Conservation (phyloP, 2,329 filamentous ascomycete genomes). For the Penicillium sp. region DNA sequence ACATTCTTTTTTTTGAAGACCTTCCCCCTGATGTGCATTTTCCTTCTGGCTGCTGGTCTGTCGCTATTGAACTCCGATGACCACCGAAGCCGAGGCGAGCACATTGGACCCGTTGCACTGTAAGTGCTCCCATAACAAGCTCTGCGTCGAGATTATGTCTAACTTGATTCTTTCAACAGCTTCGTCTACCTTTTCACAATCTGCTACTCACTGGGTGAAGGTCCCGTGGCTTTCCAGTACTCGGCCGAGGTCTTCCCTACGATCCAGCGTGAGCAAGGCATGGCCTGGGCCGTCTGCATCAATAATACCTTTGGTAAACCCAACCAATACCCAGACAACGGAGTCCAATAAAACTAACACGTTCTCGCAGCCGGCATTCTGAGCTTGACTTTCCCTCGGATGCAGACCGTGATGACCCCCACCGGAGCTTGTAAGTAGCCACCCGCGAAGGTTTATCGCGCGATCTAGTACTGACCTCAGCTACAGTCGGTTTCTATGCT, state of each 20-base stretch:
- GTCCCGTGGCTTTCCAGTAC: slow-evolving; percentile 53
- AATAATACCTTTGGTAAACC: slow-evolving; percentile 30
- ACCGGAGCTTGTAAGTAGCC: slow-evolving; percentile 56
- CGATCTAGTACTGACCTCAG: slow-evolving; percentile 26
- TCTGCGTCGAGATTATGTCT: background rate
- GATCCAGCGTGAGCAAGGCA: slow-evolving; percentile 50
- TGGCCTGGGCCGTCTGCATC: slow-evolving; percentile 33
- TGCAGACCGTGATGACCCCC: slow-evolving; percentile 49
- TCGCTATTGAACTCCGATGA: slow-evolving; percentile 50
- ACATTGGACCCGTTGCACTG: slow-evolving; percentile 28
- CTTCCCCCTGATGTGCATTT: slow-evolving; percentile 67
- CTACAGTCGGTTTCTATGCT: slow-evolving; percentile 42
- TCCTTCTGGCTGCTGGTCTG: slow-evolving; percentile 61
- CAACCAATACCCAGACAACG: slow-evolving; percentile 18
- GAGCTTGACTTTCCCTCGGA: slow-evolving; percentile 50
- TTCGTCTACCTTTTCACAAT: slow-evolving; percentile 67
- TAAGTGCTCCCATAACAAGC: slow-evolving; percentile 1
- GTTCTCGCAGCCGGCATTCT: slow-evolving; percentile 49
- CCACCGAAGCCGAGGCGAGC: slow-evolving; percentile 39
- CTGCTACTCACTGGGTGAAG: slow-evolving; percentile 65
- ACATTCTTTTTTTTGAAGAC: slow-evolving; percentile 55
- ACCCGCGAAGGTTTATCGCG: rapidly evolving
- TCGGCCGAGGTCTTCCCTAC: slow-evolving; percentile 57
- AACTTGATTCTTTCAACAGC: slow-evolving; percentile 50
- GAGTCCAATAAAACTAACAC: slow-evolving; percentile 19